phyloP scores from a whole-genome alignment of 1,284 basidiomycete genomes.

The Stygiomarasmius scandens region DNA sequence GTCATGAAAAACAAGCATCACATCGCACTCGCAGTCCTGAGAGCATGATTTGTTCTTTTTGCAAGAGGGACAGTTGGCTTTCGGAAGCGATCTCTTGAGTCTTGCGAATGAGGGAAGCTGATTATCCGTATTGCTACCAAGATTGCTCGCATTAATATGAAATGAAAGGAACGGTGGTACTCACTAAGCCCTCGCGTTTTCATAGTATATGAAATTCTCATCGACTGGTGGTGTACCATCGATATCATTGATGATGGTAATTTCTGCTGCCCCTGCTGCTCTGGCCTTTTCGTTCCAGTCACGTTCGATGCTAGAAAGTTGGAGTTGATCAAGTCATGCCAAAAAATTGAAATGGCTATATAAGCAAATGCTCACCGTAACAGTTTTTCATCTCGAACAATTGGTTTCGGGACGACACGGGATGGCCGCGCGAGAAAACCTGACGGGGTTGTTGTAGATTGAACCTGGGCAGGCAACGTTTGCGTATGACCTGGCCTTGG shows the following conservation, averaged over 20 bases:
- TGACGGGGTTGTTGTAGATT: too few species aligned
- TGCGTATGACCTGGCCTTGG: too few species aligned
- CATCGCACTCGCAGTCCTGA: not conserved
- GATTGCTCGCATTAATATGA: not conserved
- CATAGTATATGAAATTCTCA: not conserved
- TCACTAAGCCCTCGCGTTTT: not conserved
- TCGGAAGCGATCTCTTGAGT: not conserved
- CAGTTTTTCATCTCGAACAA: too few species aligned
- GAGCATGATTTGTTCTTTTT: not conserved
- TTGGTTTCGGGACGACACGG: too few species aligned
- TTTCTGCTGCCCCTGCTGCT: not conserved
- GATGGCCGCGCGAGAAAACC: too few species aligned
- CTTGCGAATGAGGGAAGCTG: not conserved
- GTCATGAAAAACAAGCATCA: not conserved
- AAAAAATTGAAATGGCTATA: not conserved
- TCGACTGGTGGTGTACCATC: not conserved
- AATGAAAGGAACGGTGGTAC: not conserved
- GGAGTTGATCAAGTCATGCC: not conserved
- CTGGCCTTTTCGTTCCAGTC: not conserved
- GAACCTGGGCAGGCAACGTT: too few species aligned
- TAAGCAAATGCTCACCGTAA: too few species aligned
- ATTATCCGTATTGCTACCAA: not conserved
- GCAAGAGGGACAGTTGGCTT: not conserved
- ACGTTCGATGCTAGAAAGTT: not conserved
- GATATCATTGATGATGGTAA: not conserved